Conservation (phyloP, 768 basidiomycete species). For the Amanita jacksonii region DNA sequence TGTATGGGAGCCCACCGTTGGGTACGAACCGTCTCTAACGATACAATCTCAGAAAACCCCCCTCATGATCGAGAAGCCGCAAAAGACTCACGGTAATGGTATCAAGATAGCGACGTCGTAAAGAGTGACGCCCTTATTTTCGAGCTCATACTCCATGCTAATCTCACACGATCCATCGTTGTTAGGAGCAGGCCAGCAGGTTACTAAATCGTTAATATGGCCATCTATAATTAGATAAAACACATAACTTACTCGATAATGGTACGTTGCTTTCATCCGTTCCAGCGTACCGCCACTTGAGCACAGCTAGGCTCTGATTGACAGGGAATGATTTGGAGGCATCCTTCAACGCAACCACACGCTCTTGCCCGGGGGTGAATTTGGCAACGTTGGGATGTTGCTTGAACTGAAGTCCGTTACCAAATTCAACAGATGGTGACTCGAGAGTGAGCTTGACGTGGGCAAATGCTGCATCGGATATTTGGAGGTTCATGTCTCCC, state of each 20-base stretch:
- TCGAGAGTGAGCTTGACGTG: constrained; percentile 63
- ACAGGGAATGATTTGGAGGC: constrained; percentile 77
- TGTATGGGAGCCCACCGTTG: constrained; percentile 65
- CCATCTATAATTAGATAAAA: constrained; percentile 3
- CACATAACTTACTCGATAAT: constrained; percentile 61
- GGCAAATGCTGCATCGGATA: constrained; percentile 65
- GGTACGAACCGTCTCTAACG: constrained; percentile 69
- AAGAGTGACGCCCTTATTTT: constrained; percentile 69
- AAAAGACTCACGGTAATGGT: constrained; percentile 75
- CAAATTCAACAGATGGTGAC: constrained; percentile 46
- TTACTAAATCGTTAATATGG: constrained; percentile 47
- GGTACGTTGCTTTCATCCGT: constrained; percentile 91
- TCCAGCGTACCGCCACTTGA: constrained; percentile 88
- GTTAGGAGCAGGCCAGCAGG: constrained; percentile 92
- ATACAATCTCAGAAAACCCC: neutral
- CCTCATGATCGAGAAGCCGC: neutral
- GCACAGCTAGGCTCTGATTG: constrained; percentile 73
- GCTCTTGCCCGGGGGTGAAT: constrained; percentile 52
- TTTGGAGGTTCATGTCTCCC: constrained; percentile 89
- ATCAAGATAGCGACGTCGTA: constrained; percentile 86
- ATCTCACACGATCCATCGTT: constrained; percentile 92
- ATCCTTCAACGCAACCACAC: constrained; percentile 79
- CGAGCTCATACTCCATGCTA: constrained; percentile 95
- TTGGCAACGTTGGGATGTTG: constrained; percentile 94
- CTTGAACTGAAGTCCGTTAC: constrained; percentile 80